Evolutionary conservation across 768 basidiomycete species (phyloP).

Genomic region (Paxillus involutus): DNA sequence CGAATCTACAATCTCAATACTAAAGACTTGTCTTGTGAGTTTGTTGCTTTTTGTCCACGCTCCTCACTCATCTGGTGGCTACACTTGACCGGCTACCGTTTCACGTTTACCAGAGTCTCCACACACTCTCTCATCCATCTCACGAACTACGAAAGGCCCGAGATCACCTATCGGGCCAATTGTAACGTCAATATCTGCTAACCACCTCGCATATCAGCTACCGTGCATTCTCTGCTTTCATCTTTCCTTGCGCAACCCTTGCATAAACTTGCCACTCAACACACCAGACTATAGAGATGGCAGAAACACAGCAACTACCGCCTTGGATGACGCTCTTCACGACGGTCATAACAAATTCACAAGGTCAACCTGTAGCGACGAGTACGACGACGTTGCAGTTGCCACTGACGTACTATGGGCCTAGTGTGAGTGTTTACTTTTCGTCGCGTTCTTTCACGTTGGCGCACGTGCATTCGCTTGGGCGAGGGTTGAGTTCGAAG

Average conservation of each 20-base stretch:
- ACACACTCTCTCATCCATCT: constrained; percentile 23
- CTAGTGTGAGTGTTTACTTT: constrained; percentile 57
- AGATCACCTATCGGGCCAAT: background rate
- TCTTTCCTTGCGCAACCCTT: background rate
- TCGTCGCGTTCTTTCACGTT: background rate
- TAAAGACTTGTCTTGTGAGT: constrained; percentile 13
- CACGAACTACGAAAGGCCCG: constrained; percentile 3
- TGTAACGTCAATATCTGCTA: constrained; percentile 1
- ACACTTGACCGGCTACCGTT: background rate
- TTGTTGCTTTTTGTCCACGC: background rate
- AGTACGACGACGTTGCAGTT: constrained; percentile 59
- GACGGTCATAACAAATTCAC: constrained; percentile 50
- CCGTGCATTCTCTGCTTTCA: constrained; percentile 7
- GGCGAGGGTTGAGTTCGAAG: background rate
- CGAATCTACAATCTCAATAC: constrained; percentile 10
- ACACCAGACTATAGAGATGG: constrained; percentile 14
- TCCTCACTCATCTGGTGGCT: background rate
- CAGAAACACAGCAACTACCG: constrained; percentile 62
- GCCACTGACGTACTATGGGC: constrained; percentile 81
- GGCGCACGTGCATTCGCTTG: background rate
- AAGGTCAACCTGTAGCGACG: constrained; percentile 55
- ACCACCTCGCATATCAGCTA: constrained; percentile 6
- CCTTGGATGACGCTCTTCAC: constrained; percentile 67
- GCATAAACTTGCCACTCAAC: constrained; percentile 7
- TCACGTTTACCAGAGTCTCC: constrained; percentile 12